Conservation (phyloP, 345 rosid genomes). For the Arabis alpina region DNA sequence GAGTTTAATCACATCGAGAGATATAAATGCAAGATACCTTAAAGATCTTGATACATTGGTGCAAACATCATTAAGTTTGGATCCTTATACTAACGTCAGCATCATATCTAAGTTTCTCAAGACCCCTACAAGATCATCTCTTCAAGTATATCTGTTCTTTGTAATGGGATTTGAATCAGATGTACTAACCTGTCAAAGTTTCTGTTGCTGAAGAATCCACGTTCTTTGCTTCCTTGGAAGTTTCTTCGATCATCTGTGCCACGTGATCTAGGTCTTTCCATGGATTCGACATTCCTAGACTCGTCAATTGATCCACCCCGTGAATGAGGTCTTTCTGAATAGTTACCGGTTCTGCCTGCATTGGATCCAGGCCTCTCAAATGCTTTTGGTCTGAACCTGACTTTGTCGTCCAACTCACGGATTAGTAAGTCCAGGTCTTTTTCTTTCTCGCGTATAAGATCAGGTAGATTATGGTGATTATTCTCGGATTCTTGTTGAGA, state of each 20-base stretch:
- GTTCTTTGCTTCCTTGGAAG: conserved; percentile 82
- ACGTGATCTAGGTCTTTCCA: conserved; percentile 81
- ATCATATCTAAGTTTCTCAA: background rate
- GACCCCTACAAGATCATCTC: conserved; percentile 17
- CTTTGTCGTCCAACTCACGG: conserved; percentile 76
- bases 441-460: conserved; percentile 62
- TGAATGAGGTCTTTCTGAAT: conserved; percentile 83
- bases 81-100: background rate
- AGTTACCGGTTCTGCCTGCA: conserved; percentile 63
- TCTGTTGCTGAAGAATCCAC: conserved; percentile 73
- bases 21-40: background rate
- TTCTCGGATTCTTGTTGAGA: conserved; percentile 45
- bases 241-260: conserved; percentile 79
- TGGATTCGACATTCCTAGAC: conserved; percentile 64
- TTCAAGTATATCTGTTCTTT: conserved; percentile 15
- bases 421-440: conserved; percentile 63
- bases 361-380: conserved; percentile 67
- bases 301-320: conserved; percentile 77
- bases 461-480: conserved; percentile 45
- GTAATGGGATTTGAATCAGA: conserved; percentile 6
- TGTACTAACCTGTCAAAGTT: conserved; percentile 69
- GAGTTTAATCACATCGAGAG: conserved; percentile 9
- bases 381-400: conserved; percentile 77
- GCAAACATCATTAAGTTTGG: conserved; percentile 13
- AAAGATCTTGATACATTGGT: too few species aligned